Evolutionary conservation across 1,139 yeast species (phyloP).

Genomic region (Zygosaccharomyces sapae): DNA sequence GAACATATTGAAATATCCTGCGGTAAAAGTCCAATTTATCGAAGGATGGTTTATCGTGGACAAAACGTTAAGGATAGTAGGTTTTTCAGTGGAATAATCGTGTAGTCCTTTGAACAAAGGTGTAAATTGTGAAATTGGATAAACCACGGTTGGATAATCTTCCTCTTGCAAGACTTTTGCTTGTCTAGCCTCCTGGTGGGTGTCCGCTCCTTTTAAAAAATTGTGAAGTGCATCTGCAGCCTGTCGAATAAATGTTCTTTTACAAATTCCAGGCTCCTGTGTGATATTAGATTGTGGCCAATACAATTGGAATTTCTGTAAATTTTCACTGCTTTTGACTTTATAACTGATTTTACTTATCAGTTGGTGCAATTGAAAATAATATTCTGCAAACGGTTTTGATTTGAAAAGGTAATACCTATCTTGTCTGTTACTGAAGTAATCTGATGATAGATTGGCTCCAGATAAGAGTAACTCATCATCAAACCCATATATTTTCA

Average conservation of each 20-base stretch:
- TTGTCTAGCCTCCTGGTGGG: not conserved
- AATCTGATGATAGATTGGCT: constrained; percentile 85
- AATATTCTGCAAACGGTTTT: constrained; percentile 61
- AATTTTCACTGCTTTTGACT: constrained; percentile 45
- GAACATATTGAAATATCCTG: constrained; percentile 92
- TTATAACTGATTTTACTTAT: constrained; percentile 68
- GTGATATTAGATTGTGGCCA: constrained; percentile 80
- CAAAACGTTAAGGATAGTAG: constrained; percentile 57
- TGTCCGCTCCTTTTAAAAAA: constrained; percentile 41
- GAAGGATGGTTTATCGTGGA: constrained; percentile 53
- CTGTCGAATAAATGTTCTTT: constrained; percentile 53
- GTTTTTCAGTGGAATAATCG: constrained; percentile 76
- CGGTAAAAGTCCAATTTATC: constrained; percentile 83
- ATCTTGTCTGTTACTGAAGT: constrained; percentile 95
- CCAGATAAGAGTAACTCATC: constrained; percentile 85
- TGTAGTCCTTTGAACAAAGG: constrained; percentile 57
- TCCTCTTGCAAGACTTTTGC: constrained; percentile 27
- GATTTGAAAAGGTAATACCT: constrained; percentile 74
- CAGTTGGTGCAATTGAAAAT: constrained; percentile 61
- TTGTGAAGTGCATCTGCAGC: constrained; percentile 57
- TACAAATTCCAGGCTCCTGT: constrained; percentile 65
- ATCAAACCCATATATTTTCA: constrained; percentile 95
- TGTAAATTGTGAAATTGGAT: constrained; percentile 87
- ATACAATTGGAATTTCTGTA: constrained; percentile 51
- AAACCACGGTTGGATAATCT: constrained; percentile 62